Evolutionary conservation across 2,329 filamentous ascomycete genomes (phyloP), one percentile per base, ranked within the genome.

Genomic region (Ascochyta pisi): DNA sequence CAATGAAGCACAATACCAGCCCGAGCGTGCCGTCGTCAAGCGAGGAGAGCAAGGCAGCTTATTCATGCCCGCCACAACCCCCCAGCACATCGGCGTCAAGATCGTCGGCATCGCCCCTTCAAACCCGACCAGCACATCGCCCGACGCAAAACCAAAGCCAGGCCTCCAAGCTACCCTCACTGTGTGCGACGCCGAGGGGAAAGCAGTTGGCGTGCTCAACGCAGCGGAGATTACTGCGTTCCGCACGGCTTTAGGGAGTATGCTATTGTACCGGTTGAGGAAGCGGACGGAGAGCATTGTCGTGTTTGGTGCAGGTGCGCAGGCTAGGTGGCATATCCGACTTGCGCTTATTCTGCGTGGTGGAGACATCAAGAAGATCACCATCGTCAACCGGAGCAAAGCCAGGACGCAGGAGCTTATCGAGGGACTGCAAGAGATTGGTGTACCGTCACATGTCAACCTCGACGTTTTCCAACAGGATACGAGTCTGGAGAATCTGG

Each of bases 181-280:
- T 26, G 79, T 94, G 7, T 69, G 65, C 49, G 56, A 64, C 15
- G 42, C 54, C 2, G 19, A 34, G 3, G 90, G 90, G 38, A 75
- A 79, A 10, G 83, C 89, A 0, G 75, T 85, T 5, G 91, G 88
- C 4, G 82, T 94, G 52, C 77, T 95, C 34, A 89, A 91, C 65
- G 89, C 90, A 15, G 84, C 84, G 56, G 87, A 90, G 41, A 78
- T 94, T 29, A 95, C 91, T 0, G 90, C 89, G 3, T 95, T 94
- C 75, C 86, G 91, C 57, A 95, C 91, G 0, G 89, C 90, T 0
- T 79, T 94, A 10, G 86, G 86, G 1, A 89, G 88, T 4, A 84
- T 88, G 50, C 86, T 88, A 24, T 81, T 92, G 8, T 69, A 60
- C 26, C 45, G 47, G 13, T 37, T 50, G 39, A 52, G 70, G 1